Conservation (phyloP, 208 protist species). For the Acanthamoeba healyi region DNA sequence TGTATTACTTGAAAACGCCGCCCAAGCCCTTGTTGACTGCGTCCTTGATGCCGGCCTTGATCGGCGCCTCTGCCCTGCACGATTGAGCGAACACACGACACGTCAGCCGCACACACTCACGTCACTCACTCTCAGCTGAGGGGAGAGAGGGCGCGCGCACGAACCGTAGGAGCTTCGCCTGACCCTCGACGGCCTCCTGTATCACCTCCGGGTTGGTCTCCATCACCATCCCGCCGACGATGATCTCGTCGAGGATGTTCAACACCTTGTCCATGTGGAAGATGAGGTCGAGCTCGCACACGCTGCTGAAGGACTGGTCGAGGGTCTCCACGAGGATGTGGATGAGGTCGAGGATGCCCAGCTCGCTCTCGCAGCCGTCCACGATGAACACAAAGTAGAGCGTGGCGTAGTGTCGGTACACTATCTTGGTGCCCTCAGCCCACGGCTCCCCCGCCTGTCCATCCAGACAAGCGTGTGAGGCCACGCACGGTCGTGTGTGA, state of each 20-base stretch:
- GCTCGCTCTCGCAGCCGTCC: constrained; percentile 96
- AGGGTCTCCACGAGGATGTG: constrained; percentile 98
- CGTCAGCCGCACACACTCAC: no score
- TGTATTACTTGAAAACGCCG: not conserved
- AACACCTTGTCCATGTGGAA: constrained; percentile 98
- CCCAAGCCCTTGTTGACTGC: not conserved
- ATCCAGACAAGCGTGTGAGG: not conserved
- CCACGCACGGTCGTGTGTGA: no score
- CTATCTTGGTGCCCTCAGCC: constrained; percentile 95
- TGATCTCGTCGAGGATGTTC: constrained; percentile 97
- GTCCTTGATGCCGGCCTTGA: not conserved
- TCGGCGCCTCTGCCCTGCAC: not conserved
- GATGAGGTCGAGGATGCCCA: constrained; percentile 98
- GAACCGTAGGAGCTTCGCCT: constrained; percentile 20
- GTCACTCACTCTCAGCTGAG: no score
- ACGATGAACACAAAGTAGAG: constrained; percentile 98
- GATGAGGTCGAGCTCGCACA: constrained; percentile 98
- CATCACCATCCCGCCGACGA: constrained; percentile 98
- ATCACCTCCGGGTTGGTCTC: constrained; percentile 96
- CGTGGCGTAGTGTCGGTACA: constrained; percentile 98
- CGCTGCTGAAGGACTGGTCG: constrained; percentile 97
- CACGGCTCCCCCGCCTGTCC: constrained; percentile 86
- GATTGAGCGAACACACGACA: no score
- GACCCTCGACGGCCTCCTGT: not conserved
- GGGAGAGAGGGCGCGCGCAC: not conserved